phyloP scores from a whole-genome alignment of 2,329 filamentous ascomycete genomes.

The Cladophialophora immunda region DNA sequence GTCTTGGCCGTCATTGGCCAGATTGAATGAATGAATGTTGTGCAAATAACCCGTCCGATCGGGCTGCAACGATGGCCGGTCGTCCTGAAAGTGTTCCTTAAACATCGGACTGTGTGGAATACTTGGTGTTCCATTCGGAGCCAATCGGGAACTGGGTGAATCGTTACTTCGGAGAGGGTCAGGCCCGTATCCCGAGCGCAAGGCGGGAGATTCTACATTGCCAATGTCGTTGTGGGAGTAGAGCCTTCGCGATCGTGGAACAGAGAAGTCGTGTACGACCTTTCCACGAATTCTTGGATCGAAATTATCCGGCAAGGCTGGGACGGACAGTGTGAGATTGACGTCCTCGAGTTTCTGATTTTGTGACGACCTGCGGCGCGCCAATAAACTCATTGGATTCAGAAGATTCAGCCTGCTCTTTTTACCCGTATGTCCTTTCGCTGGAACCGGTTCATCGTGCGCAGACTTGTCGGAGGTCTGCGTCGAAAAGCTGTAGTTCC shows the following conservation, averaged over 20 bases:
- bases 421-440: slow-evolving; percentile 53
- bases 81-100: slow-evolving; percentile 68
- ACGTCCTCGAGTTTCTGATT: slow-evolving; percentile 60
- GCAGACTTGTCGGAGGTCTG: slow-evolving; percentile 17
- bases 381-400: slow-evolving; percentile 69
- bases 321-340: slow-evolving; percentile 57
- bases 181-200: slow-evolving; percentile 24
- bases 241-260: slow-evolving; percentile 60
- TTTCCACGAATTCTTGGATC: slow-evolving; percentile 70
- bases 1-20: slow-evolving; percentile 44
- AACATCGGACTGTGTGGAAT: slow-evolving; percentile 65
- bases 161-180: slow-evolving; percentile 24
- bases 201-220: slow-evolving; percentile 27
- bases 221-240: slow-evolving; percentile 43
- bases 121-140: slow-evolving; percentile 23
- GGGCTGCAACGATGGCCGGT: slow-evolving; percentile 50
- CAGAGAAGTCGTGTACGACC: slow-evolving; percentile 71
- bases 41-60: slow-evolving; percentile 55
- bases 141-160: slow-evolving; percentile 13
- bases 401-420: slow-evolving; percentile 62
- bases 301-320: slow-evolving; percentile 67
- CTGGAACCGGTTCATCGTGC: slow-evolving; percentile 29
- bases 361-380: slow-evolving; percentile 65
- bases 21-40: slow-evolving; percentile 48
- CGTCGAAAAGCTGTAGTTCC: slow-evolving; percentile 32